Conservation (phyloP, 2,329 filamentous ascomycete genomes). For the Paracoccidioides brasiliensis region DNA sequence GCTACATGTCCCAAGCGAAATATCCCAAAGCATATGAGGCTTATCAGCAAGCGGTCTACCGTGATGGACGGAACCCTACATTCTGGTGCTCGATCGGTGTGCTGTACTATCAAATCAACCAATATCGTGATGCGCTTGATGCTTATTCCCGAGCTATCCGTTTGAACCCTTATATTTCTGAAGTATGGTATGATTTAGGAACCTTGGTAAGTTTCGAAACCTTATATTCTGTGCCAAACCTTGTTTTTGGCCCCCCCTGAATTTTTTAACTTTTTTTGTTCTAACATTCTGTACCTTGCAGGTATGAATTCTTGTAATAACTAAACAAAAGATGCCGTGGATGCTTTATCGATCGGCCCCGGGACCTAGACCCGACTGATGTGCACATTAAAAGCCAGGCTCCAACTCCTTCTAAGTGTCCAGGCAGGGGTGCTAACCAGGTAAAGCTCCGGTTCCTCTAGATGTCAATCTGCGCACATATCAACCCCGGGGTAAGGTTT, state of each 20-base stretch:
- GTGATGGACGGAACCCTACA: slow-evolving; percentile 91
- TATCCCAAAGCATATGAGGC: slow-evolving; percentile 98
- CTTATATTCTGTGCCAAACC: background rate
- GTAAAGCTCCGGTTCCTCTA: slow-evolving; percentile 56
- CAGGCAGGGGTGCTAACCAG: slow-evolving; percentile 58
- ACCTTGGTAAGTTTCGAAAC: slow-evolving; percentile 60
- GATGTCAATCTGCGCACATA: slow-evolving; percentile 95
- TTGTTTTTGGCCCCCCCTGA: background rate
- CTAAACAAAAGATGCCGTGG: slow-evolving; percentile 88
- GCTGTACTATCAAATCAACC: slow-evolving; percentile 98
- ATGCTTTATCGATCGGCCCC: slow-evolving; percentile 90
- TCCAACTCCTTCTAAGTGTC: slow-evolving; percentile 76
- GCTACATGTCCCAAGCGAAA: slow-evolving; percentile 99
- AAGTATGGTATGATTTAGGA: slow-evolving; percentile 97
- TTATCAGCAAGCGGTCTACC: slow-evolving; percentile 96
- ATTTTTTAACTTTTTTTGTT: slow-evolving; percentile 1
- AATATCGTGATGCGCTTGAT: slow-evolving; percentile 94
- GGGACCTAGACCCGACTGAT: slow-evolving; percentile 79
- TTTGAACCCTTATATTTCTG: slow-evolving; percentile 93
- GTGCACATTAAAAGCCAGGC: slow-evolving; percentile 92
- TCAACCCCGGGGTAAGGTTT: slow-evolving; percentile 76
- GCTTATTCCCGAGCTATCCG: slow-evolving; percentile 95
- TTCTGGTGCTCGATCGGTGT: slow-evolving; percentile 99
- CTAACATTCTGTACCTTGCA: slow-evolving; percentile 22
- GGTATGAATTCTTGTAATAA: slow-evolving; percentile 99